phyloP scores from a whole-genome alignment of 2,329 filamentous ascomycete species.

The Beauveria asiatica region DNA sequence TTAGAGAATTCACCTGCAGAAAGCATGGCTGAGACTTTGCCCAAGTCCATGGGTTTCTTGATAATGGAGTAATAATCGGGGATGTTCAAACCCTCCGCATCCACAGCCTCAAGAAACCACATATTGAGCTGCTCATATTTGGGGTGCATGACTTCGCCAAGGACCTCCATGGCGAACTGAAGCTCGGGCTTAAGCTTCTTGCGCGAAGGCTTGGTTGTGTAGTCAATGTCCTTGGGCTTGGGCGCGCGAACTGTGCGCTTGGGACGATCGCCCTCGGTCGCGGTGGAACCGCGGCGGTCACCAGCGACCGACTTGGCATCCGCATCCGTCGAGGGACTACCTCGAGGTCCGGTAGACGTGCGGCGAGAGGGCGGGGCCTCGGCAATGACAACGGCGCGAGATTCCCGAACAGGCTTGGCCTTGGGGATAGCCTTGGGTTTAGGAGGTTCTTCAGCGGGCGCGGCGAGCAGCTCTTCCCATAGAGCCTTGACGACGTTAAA shows the following conservation, averaged over 20 bases:
- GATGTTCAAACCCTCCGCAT: conserved; percentile 88
- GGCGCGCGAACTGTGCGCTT: conserved; percentile 92
- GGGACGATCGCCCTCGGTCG: conserved; percentile 61
- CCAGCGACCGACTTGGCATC: conserved; percentile 10
- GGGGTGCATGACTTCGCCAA: conserved; percentile 67
- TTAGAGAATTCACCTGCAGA: conserved; percentile 70
- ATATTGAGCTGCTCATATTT: conserved; percentile 61
- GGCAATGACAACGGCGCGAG: conserved; percentile 20
- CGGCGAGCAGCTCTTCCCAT: conserved; percentile 35
- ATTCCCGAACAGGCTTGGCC: conserved; percentile 28
- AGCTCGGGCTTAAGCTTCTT: conserved; percentile 87
- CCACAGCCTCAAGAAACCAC: conserved; percentile 77
- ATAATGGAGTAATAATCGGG: conserved; percentile 89
- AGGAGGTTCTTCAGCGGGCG: conserved; percentile 44
- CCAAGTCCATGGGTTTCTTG: conserved; percentile 93
- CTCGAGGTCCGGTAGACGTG: conserved; percentile 22
- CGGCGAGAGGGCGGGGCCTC: conserved; percentile 19
- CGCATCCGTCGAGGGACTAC: conserved; percentile 21
- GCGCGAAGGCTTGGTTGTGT: conserved; percentile 64
- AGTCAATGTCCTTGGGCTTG: conserved; percentile 84
- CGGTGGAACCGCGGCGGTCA: conserved; percentile 22
- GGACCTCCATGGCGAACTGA: conserved; percentile 76
- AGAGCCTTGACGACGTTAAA: conserved; percentile 48
- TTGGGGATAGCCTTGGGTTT: conserved; percentile 44
- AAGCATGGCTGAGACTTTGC: conserved; percentile 72